Conservation (phyloP, 345 rosid species). For the Clarkia xantiana region DNA sequence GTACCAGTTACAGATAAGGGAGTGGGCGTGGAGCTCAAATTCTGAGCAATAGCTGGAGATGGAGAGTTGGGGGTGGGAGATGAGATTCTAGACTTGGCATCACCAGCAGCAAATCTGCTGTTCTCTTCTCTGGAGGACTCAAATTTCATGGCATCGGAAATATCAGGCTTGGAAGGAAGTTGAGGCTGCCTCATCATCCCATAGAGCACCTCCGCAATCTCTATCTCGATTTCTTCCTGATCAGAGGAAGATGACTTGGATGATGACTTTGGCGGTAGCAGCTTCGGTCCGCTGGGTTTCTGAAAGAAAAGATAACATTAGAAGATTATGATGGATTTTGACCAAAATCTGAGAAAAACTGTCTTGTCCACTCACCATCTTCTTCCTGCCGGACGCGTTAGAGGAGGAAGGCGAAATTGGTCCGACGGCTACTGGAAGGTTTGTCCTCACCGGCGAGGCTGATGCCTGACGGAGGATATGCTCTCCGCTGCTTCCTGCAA, state of each 20-base stretch:
- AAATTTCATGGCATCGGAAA: conserved; percentile 23
- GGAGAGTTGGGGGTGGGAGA: conserved; percentile 73
- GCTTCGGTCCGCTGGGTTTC: conserved; percentile 72
- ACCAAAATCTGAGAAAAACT: neutral
- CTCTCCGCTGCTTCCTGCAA: conserved; percentile 37
- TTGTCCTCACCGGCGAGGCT: conserved; percentile 65
- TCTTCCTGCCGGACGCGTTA: conserved; percentile 61
- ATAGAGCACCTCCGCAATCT: conserved; percentile 89
- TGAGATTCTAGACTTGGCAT: conserved; percentile 75
- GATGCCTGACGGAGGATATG: conserved; percentile 66
- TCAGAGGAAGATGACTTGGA: conserved; percentile 47
- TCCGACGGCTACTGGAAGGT: conserved; percentile 32
- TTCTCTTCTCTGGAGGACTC: conserved; percentile 25
- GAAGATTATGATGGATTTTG: neutral
- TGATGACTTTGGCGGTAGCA: conserved; percentile 64
- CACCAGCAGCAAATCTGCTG: conserved; percentile 20
- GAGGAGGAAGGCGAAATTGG: conserved; percentile 85
- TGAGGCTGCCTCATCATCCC: conserved; percentile 87
- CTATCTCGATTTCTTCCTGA: conserved; percentile 97
- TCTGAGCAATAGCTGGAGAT: conserved; percentile 27
- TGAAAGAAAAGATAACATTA: conserved; percentile 8
- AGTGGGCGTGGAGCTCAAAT: conserved; percentile 44
- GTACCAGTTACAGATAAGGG: conserved; percentile 51
- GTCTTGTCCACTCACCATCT: conserved; percentile 40
- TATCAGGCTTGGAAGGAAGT: conserved; percentile 48